A percentile compares a stretch with the other conserved stretches of the same genome.
Conservation (phyloP, 306 rosid species). For the Cyamopsis tetragonoloba region DNA sequence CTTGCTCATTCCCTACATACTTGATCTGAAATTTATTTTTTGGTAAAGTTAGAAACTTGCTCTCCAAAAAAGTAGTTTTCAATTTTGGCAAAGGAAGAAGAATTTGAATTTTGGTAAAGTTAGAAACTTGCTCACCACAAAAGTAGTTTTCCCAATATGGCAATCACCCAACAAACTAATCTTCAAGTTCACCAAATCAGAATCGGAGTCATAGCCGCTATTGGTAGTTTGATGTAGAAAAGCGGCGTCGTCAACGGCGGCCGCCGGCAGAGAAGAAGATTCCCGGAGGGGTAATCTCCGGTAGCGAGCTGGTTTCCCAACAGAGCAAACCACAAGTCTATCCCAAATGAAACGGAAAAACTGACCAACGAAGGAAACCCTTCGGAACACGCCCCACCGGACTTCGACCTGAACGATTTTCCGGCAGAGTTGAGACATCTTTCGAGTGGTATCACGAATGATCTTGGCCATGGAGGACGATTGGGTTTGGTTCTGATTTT, state of each 20-base stretch:
- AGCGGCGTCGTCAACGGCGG: not conserved
- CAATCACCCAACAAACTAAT: slow-evolving; percentile 91
- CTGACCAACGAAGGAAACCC: slow-evolving; percentile 55
- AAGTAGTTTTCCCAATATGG: slow-evolving; percentile 91
- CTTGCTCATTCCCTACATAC: slow-evolving; percentile 87
- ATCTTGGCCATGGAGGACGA: slow-evolving; percentile 33
- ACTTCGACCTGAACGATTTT: slow-evolving; percentile 50
- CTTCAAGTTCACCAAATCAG: slow-evolving; percentile 80
- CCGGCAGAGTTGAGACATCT: slow-evolving; percentile 67
- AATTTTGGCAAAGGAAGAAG: too few species aligned
- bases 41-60: not conserved
- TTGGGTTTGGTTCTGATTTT: not conserved
- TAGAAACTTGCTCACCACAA: slow-evolving; percentile 47
- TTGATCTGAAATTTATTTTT: slow-evolving; percentile 43
- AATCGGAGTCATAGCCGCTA: slow-evolving; percentile 50
- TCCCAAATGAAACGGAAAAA: slow-evolving; percentile 79
- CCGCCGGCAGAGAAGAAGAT: not conserved
- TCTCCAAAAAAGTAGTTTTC: too few species aligned
- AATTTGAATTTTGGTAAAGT: slow-evolving; percentile 13
- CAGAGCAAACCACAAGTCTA: slow-evolving; percentile 61
- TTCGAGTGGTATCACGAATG: slow-evolving; percentile 34
- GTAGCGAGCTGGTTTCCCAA: slow-evolving; percentile 41
- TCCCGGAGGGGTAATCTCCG: slow-evolving; percentile 39
- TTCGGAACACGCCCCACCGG: slow-evolving; percentile 48
- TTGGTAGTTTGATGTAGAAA: slow-evolving; percentile 20